Percentiles rank a stretch among this genome's conserved stretches.
These are phyloP conservation scores for Pythium folliculosum DNA, from an alignment of 352 stramenopile species.

Conservation along the genomic window DNA sequence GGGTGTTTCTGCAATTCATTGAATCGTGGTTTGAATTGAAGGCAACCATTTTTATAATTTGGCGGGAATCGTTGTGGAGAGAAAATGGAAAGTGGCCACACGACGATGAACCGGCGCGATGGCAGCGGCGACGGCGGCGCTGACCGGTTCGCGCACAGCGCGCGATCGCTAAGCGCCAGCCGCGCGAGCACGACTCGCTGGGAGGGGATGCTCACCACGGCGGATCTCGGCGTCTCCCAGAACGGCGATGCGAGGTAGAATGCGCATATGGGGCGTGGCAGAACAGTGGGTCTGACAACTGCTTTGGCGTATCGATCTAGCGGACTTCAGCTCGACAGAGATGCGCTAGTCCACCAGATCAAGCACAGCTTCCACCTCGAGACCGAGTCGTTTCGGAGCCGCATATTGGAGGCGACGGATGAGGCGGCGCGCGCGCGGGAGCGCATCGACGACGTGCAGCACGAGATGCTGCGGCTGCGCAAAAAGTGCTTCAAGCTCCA, in stretches of 20 bases:
- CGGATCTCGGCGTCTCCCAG: constrained; percentile 4
- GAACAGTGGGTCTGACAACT: too few relatives aligned
- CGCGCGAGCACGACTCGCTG: constrained; percentile 5
- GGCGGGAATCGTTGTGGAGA: constrained; percentile 5
- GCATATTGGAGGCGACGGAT: constrained; percentile 37
- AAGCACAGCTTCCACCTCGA: constrained; percentile 64
- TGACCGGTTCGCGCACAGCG: constrained; percentile 4
- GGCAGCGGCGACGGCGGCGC: background rate
- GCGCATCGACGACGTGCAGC: constrained; percentile 37
- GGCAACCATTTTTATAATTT: background rate
- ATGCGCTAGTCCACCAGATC: constrained; percentile 43
- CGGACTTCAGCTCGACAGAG: constrained; percentile 12
- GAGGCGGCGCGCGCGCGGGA: constrained; percentile 30
- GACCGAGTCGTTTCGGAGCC: constrained; percentile 46
- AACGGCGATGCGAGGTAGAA: constrained; percentile 6
- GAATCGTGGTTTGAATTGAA: constrained; percentile 19
- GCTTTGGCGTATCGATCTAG: background rate
- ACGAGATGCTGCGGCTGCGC: constrained; percentile 49
- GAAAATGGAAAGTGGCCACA: constrained; percentile 11
- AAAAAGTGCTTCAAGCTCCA: constrained; percentile 63
- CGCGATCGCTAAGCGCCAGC: constrained; percentile 5
- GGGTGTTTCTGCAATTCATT: constrained; percentile 19
- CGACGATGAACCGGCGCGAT: constrained; percentile 1
- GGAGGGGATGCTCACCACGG: constrained; percentile 22
- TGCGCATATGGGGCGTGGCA: background rate